A percentile compares a stretch with the other conserved stretches of the same genome.
phyloP scores from a whole-genome alignment of 345 rosid species.

The Nasturtium officinale region DNA sequence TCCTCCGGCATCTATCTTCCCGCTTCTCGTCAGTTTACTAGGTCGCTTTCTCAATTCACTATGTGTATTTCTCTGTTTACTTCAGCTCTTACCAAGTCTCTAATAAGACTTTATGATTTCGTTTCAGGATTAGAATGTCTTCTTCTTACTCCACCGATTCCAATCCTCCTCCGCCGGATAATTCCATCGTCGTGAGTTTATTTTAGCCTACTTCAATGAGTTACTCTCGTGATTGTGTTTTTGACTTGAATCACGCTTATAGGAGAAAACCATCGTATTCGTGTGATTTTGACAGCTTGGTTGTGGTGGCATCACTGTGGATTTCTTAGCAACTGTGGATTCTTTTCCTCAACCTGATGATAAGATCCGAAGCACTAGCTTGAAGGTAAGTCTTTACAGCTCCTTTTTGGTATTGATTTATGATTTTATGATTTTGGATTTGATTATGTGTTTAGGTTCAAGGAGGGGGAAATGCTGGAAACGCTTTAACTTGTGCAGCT shows the following conservation, averaged over 20 bases:
- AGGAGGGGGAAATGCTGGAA: conserved; percentile 83
- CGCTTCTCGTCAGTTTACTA: conserved; percentile 5
- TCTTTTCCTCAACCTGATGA: conserved; percentile 83
- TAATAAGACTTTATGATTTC: neutral
- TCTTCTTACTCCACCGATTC: conserved; percentile 45
- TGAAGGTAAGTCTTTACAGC: conserved; percentile 45
- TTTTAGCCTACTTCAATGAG: neutral
- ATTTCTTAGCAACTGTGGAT: conserved; percentile 76
- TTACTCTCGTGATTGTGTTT: neutral
- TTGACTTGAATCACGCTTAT: conserved; percentile 4
- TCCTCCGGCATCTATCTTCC: conserved; percentile 14
- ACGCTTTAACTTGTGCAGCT: conserved; percentile 64
- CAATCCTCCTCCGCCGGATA: conserved; percentile 28
- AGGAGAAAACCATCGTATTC: conserved; percentile 3
- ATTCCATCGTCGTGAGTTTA: conserved; percentile 42
- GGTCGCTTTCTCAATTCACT: neutral
- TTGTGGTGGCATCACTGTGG: conserved; percentile 59
- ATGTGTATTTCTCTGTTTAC: neutral
- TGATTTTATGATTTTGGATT: neutral
- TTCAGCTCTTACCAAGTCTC: neutral
- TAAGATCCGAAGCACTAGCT: conserved; percentile 81
- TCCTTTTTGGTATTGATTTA: neutral
- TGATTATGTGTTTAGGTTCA: conserved; percentile 47
- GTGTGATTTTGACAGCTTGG: conserved; percentile 62
- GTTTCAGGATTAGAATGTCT: conserved; percentile 59